Evolutionary conservation across 768 basidiomycete species (phyloP), one percentile per base, ranked within the genome.

Genomic region (Amanita subjunquillea): DNA sequence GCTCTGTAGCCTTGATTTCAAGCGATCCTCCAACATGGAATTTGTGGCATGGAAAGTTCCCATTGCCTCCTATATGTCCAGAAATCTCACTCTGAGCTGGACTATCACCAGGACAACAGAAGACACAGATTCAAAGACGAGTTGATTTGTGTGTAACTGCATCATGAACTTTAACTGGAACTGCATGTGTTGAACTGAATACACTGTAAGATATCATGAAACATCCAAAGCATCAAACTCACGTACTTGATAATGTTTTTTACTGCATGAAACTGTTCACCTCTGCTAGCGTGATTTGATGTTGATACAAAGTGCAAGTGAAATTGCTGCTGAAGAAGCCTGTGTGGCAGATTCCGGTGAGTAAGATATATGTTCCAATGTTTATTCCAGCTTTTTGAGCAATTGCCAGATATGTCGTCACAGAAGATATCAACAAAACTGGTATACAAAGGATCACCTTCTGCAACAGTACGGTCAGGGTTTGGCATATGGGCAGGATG

Each of bases 361-460:
- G 59, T 65, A 22, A 71, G 57, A 45, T 73, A 74, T 0, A 69
- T 63, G 46, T 72, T 74, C 59, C 61, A 66, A 48, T 76, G 75
- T 46, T 73, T 72, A 55, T 75, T 76, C 65, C 67, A 76, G 37
- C 67, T 67, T 56, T 76, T 76, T 3, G 66, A 69, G 8, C 62
- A 55, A 53, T 75, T 75, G 7, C 72, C 72, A 0, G 72, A 76
- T 0, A 73, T 68, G 58, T 76, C 71, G 50, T 76, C 72, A 1
- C 65, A 60, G 54, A 68, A 72, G 1, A 69, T 44, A 44, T 67
- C 63, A 44, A 69, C 58, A 20, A 63, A 64, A 29, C 61, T 65
- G 6, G 57, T 61, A 43, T 69, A 70, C 0, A 71, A 36, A 3
- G 64, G 63, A 37, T 65, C 58, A 0, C 65, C 67, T 8, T 61